phyloP scores from a whole-genome alignment of 2,329 filamentous ascomycete genomes.

The Ceratocystis colombiana region DNA sequence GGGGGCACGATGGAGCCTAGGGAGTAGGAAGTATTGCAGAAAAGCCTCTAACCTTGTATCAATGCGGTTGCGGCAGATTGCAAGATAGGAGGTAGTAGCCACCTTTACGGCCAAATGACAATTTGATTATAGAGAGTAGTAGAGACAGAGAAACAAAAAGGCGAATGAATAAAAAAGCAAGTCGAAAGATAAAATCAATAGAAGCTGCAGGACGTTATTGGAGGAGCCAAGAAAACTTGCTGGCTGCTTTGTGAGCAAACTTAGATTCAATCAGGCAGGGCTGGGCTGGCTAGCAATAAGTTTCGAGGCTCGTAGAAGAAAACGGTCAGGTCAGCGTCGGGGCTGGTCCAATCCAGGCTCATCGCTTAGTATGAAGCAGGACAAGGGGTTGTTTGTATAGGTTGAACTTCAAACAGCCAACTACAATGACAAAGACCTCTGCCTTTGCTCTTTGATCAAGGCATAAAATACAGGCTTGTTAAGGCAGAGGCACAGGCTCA shows the following conservation, averaged over 20 bases:
- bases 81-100: constrained; percentile 2
- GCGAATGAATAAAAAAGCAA: no score
- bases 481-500: no score
- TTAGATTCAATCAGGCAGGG: background rate
- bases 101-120: background rate
- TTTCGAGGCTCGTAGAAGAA: background rate
- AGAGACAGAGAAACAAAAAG: background rate
- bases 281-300: background rate
- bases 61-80: background rate
- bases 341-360: constrained; percentile 1
- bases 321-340: background rate
- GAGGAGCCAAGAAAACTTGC: background rate
- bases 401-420: background rate
- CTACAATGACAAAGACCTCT: background rate
- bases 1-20: background rate
- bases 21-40: constrained; percentile 1
- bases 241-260: constrained; percentile 1
- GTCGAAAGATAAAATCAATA: background rate
- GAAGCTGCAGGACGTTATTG: background rate
- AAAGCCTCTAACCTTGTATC: background rate
- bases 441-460: no score
- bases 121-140: background rate
- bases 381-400: background rate
- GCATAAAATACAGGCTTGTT: no score
- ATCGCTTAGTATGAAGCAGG: constrained; percentile 9